These are phyloP conservation scores for Dillenia turbinata DNA, from an alignment of 164 flowering plant genomes.

Conservation along the genomic window DNA sequence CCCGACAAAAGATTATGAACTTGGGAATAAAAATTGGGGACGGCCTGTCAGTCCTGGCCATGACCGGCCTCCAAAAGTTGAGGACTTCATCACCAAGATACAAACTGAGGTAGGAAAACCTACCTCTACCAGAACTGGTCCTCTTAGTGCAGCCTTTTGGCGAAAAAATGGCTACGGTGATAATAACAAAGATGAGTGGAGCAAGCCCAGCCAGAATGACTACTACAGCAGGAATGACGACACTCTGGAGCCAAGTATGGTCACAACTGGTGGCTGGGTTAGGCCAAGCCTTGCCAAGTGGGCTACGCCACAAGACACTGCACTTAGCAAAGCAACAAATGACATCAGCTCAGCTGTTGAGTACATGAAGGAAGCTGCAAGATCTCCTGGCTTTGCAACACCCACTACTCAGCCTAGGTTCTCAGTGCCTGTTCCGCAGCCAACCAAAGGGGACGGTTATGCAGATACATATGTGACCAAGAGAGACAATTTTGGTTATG, in stretches of 20 bases:
- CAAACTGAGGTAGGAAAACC: constrained; percentile 28
- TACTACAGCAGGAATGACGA: background rate
- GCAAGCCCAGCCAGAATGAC: constrained; percentile 7
- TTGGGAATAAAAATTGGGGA: constrained; percentile 7
- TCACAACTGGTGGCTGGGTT: constrained; percentile 16
- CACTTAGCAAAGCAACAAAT: constrained; percentile 19
- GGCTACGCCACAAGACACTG: constrained; percentile 13
- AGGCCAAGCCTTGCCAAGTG: constrained; percentile 24
- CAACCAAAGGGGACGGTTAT: background rate
- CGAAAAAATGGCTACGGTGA: constrained; percentile 8
- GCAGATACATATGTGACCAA: too few relatives aligned
- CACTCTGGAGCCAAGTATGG: constrained; percentile 7
- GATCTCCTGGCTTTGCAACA: background rate
- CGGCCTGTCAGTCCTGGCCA: constrained; percentile 11
- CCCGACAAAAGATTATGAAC: constrained; percentile 6
- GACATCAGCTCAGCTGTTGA: constrained; percentile 15
- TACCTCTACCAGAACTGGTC: constrained; percentile 3
- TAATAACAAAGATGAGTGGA: constrained; percentile 3
- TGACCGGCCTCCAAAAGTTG: constrained; percentile 24
- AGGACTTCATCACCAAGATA: constrained; percentile 22
- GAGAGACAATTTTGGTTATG: too few relatives aligned
- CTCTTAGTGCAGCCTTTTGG: constrained; percentile 15
- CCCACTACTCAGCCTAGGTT: background rate
- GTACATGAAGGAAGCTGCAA: constrained; percentile 15
- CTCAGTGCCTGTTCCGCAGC: background rate